Evolutionary conservation across 164 flowering plant species (phyloP).

Genomic region (Dillenia turbinata): DNA sequence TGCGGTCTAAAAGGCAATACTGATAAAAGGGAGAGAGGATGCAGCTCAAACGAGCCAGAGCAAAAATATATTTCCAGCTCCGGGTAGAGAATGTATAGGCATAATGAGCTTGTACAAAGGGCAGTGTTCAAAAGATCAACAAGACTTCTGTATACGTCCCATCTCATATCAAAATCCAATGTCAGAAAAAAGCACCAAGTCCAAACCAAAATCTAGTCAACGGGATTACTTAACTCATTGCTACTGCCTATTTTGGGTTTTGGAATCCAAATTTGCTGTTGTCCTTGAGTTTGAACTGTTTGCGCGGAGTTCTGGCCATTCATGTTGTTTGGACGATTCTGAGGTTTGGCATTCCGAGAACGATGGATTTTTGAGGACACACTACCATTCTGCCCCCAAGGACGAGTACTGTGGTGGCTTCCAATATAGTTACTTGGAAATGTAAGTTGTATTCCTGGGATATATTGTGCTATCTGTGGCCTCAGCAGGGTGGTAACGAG

Average conservation of each 20-base stretch:
- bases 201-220: too few relatives aligned
- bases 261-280: conserved; percentile 30
- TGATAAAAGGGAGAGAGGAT: too few relatives aligned
- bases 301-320: conserved; percentile 1
- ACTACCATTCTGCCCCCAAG: background rate
- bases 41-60: too few relatives aligned
- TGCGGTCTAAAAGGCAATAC: too few relatives aligned
- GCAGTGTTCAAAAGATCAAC: too few relatives aligned
- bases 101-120: too few relatives aligned
- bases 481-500: conserved; percentile 34
- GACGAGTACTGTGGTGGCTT: background rate
- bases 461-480: conserved; percentile 21
- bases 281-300: conserved; percentile 9
- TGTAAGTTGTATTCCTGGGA: conserved; percentile 7
- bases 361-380: conserved; percentile 10
- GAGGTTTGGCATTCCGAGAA: conserved; percentile 8
- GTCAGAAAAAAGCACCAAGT: too few relatives aligned
- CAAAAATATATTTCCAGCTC: too few relatives aligned
- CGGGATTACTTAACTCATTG: background rate
- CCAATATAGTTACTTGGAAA: background rate
- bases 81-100: too few relatives aligned
- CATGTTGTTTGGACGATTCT: conserved; percentile 8
- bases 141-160: too few relatives aligned
- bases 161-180: too few relatives aligned
- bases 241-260: conserved; percentile 12